Evolutionary conservation across 176 grass and related monocot species (phyloP).

Genomic region (Ananas comosus): DNA sequence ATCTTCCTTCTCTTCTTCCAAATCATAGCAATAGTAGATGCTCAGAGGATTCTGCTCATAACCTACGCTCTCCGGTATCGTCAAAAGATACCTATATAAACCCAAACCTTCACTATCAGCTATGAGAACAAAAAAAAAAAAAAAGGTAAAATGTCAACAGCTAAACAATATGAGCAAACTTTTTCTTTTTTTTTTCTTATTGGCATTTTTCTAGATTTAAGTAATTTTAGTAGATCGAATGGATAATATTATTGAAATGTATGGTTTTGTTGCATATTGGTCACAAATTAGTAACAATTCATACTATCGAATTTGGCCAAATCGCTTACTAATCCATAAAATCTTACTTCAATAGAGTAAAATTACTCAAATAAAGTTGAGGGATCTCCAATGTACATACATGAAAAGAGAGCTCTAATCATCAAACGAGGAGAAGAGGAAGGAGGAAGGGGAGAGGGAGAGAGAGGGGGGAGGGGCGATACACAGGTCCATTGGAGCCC

Average conservation of each 20-base stretch:
- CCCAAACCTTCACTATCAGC: no score
- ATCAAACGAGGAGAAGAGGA: neutral
- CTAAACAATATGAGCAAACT: neutral
- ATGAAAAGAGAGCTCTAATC: no score
- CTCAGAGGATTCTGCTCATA: slow-evolving; percentile 92
- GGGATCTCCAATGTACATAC: no score
- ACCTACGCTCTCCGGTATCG: slow-evolving; percentile 72
- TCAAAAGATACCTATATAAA: slow-evolving; percentile 50
- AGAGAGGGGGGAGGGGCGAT: neutral
- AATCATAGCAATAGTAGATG: slow-evolving; percentile 88
- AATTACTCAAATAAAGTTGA: no score
- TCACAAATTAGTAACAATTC: no score
- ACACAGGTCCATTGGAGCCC: slow-evolving; percentile 65
- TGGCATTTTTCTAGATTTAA: neutral
- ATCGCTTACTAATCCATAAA: no score
- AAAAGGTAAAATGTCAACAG: neutral
- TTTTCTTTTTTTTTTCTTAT: neutral
- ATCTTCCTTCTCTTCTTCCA: slow-evolving; percentile 13
- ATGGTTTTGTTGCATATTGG: no score
- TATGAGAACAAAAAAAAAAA: slow-evolving; percentile 5
- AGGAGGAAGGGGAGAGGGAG: neutral
- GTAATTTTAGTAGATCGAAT: neutral
- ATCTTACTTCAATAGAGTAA: no score
- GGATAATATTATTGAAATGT: no score
- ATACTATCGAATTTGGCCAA: no score